Percentiles rank a stretch among this genome's conserved stretches.
These are phyloP conservation scores for Lycium ferocissimum DNA, from an alignment of 257 asterid genomes.

Conservation along the genomic window DNA sequence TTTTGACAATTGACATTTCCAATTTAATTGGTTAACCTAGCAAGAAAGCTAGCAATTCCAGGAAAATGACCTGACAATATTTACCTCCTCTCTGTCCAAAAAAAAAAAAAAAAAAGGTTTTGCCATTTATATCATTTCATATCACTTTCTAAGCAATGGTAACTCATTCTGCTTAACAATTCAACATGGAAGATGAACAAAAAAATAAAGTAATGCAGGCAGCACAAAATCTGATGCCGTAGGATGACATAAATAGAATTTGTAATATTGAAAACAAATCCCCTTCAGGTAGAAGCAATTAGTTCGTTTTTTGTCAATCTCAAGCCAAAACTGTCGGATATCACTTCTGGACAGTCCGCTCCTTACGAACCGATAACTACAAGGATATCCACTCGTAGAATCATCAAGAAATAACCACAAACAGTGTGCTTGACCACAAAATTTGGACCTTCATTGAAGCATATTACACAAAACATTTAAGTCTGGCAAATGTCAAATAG, in stretches of 20 bases:
- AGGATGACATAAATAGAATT: background rate
- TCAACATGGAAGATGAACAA: background rate
- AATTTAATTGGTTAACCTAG: background rate
- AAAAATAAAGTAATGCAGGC: background rate
- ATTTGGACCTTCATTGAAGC: background rate
- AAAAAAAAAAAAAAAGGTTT: background rate
- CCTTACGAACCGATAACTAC: background rate
- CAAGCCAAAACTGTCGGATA: constrained; percentile 4
- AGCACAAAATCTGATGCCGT: background rate
- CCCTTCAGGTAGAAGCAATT: background rate
- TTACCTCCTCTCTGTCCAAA: background rate
- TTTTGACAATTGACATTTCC: background rate
- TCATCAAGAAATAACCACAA: background rate
- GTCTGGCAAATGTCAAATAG: constrained; percentile 91
- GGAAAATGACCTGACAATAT: background rate
- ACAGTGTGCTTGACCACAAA: background rate
- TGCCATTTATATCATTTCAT: background rate
- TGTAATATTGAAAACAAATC: background rate
- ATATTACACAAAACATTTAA: constrained; percentile 51
- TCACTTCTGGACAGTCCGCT: background rate
- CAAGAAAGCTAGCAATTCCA: background rate
- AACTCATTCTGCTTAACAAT: background rate
- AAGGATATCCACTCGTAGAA: background rate
- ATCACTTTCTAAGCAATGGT: background rate
- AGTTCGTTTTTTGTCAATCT: background rate